Conservation (phyloP, 2,329 filamentous ascomycete genomes). For the Capronia americana region DNA sequence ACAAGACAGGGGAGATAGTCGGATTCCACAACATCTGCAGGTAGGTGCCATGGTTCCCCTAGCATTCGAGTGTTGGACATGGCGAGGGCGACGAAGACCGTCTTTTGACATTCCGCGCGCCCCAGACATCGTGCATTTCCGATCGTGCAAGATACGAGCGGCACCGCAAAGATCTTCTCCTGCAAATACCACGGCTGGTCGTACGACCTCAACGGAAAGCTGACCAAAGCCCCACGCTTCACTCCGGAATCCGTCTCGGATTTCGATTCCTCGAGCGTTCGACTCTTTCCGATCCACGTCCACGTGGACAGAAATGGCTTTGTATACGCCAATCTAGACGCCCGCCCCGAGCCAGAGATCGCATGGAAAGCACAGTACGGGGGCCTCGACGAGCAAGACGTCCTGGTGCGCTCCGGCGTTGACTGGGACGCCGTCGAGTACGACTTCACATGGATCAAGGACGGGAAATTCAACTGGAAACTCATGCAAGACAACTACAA, state of each 20-base stretch:
- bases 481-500: conserved; percentile 61
- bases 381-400: conserved; percentile 52
- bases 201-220: conserved; percentile 62
- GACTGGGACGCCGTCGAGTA: conserved; percentile 62
- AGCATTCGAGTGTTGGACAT: no score
- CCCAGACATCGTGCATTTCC: conserved; percentile 61
- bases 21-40: conserved; percentile 69
- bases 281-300: conserved; percentile 51
- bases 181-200: conserved; percentile 71
- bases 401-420: conserved; percentile 57
- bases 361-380: conserved; percentile 33
- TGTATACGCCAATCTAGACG: conserved; percentile 65
- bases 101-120: background rate
- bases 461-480: conserved; percentile 38
- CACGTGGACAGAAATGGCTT: conserved; percentile 47
- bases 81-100: background rate
- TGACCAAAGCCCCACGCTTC: conserved; percentile 67
- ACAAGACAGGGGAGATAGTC: conserved; percentile 60
- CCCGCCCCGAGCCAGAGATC: conserved; percentile 24
- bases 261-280: conserved; percentile 64
- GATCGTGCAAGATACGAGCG: conserved; percentile 50
- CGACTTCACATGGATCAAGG: conserved; percentile 45
- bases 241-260: conserved; percentile 56
- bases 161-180: conserved; percentile 48
- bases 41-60: conserved; percentile 8